Conservation (phyloP, 2,329 filamentous ascomycete species). For the Monilinia fructicola region DNA sequence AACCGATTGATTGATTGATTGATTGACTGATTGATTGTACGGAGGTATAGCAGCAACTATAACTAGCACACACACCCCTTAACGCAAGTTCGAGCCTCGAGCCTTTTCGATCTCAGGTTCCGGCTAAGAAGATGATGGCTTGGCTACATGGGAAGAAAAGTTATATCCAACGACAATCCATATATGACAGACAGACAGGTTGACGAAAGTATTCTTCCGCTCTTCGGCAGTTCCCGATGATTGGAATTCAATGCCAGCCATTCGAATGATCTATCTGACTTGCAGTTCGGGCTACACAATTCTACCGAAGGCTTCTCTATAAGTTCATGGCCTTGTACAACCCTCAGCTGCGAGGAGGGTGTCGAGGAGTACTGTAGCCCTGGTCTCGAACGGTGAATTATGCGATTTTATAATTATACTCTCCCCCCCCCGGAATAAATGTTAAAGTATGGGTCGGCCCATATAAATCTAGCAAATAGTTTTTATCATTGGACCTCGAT, state of each 20-base stretch:
- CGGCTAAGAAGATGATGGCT: neutral
- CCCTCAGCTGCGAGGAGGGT: neutral
- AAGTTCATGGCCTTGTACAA: neutral
- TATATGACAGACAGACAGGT: neutral
- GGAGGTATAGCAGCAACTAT: neutral
- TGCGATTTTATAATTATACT: too few species aligned
- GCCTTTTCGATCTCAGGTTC: neutral
- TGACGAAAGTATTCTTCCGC: neutral
- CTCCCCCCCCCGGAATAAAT: too few species aligned
- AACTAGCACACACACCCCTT: neutral
- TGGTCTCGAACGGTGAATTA: neutral
- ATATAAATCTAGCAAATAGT: too few species aligned
- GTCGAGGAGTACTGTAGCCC: neutral
- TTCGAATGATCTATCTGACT: neutral
- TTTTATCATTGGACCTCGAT: too few species aligned
- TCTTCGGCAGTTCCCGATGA: neutral
- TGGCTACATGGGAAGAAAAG: neutral
- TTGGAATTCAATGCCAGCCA: neutral
- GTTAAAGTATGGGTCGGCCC: too few species aligned
- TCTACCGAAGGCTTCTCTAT: neutral
- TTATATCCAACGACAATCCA: slow-evolving; percentile 1
- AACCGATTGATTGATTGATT: neutral
- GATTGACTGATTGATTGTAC: too few species aligned
- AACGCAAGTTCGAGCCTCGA: neutral
- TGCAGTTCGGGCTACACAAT: neutral